Evolutionary conservation across 1,139 yeast species (phyloP), one percentile per base, ranked within the genome.

Genomic region (Debaryomycetaceae sp.): DNA sequence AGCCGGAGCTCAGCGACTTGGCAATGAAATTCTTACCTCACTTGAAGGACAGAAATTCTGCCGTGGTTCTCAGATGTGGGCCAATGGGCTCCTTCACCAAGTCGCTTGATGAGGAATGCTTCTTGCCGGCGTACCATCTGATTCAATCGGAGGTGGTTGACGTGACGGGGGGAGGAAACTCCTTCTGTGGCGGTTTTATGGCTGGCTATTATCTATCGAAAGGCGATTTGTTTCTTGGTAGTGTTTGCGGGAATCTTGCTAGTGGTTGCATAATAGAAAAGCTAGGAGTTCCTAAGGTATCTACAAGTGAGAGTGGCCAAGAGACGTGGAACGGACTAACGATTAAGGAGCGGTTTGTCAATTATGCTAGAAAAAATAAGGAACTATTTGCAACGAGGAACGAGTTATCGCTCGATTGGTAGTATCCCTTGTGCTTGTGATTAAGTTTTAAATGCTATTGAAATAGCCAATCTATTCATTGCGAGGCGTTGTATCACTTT

Each of bases 141-240:
- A 69, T 62, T 47, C 77, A 70, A 48, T 51, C 55, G 3, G 63
- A 65, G 34, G 93, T 90, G 1, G 66, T 81, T 2, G 98, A 91
- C 60, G 96, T 96, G 0, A 91, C 97, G 0, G 98, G 98, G 0
- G 97, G 96, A 3, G 98, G 98, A 0, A 91, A 91, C 59, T 75
- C 95, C 0, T 90, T 85, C 61, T 80, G 93, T 47, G 97, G 97
- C 0, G 96, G 85, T 0, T 81, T 87, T 55, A 76, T 85, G 9
- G 70, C 84, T 5, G 95, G 84, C 0, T 79, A 76, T 49, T 64
- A 68, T 1, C 57, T 83, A 38, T 68, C 78, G 31, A 49, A 56
- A 1, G 70, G 75, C 0, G 78, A 85, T 58, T 69, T 86, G 69
- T 57, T 63, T 0, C 57, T 69, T 2, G 89, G 84, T 1, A 83